These are phyloP conservation scores for Colletotrichum costaricense DNA, from an alignment of 2,329 filamentous ascomycete genomes.

Conservation along the genomic window DNA sequence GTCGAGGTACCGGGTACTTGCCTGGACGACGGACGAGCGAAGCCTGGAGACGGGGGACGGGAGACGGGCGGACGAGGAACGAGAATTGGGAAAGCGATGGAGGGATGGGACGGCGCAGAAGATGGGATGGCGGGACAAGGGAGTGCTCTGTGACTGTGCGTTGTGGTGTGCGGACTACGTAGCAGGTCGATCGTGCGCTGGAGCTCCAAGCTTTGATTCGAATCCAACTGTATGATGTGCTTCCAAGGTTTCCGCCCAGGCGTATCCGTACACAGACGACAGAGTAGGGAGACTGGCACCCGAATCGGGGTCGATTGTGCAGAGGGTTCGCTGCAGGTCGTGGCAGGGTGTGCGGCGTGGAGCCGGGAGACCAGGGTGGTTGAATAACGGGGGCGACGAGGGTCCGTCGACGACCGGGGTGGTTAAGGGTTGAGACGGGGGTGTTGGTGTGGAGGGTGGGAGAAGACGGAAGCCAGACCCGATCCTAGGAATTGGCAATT, in stretches of 20 bases:
- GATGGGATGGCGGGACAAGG: constrained; percentile 31
- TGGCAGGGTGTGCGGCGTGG: constrained; percentile 28
- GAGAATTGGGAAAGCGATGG: constrained; percentile 20
- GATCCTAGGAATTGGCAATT: constrained; percentile 35
- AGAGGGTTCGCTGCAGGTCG: not conserved
- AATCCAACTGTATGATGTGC: constrained; percentile 30
- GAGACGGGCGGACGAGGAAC: constrained; percentile 30
- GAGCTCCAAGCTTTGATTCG: constrained; percentile 23
- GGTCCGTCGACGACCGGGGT: constrained; percentile 20
- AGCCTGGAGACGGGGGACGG: constrained; percentile 11
- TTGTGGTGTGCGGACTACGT: not conserved
- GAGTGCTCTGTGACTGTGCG: constrained; percentile 1
- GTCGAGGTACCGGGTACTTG: constrained; percentile 32
- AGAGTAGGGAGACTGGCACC: not conserved
- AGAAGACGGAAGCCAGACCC: constrained; percentile 35
- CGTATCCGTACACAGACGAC: no score
- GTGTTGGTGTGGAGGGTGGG: constrained; percentile 29
- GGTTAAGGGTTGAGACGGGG: constrained; percentile 8
- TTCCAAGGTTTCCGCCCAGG: constrained; percentile 1
- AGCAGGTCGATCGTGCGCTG: not conserved
- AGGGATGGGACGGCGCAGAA: constrained; percentile 19
- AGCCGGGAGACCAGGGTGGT: constrained; percentile 29
- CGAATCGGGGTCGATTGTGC: constrained; percentile 7
- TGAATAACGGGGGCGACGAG: constrained; percentile 14
- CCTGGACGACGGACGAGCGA: not conserved